Evolutionary conservation across 2,329 filamentous ascomycete genomes (phyloP), one percentile per base, ranked within the genome.

Genomic region (Penicillium sp.): DNA sequence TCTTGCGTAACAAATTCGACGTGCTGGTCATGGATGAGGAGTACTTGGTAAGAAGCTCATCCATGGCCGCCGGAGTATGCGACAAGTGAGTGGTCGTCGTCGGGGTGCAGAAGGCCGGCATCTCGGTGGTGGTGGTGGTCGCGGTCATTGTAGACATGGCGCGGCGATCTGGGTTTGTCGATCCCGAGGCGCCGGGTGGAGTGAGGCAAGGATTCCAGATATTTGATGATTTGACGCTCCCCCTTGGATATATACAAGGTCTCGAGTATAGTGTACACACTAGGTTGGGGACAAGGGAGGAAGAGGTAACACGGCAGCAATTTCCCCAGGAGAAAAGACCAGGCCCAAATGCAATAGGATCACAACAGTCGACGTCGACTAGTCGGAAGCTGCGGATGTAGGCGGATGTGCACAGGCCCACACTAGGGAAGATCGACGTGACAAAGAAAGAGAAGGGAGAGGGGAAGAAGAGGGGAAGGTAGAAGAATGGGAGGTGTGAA

Each of bases 81-180:
- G 69, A 67, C 45, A 68, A 64, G 31, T 67, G 66, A 5, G 63
- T 52, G 9, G 69, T 59, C 28, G 67, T 63, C 13, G 70, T 58
- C 18, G 67, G 58, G 10, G 70, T 72, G 54, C 72, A 74, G 51
- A 68, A 70, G 39, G 71, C 66, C 47, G 67, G 70, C 60, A 71
- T 67, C 55, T 72, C 66, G 55, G 68, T 66, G 14, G 69, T 43
- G 14, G 39, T 28, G 5, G 16, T 37, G 9, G 16, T 37, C 16
- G 18, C 50, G 34, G 29, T n/a, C n/a, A 36, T 28, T 10, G 28
- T 48, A 13, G 34, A 23, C 37, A 43, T 33, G 24, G 40, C 11
- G 3, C 37, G 42, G 19, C 42, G 42, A 45, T 45, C 26, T 45
- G 26, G 24, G 5, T 19, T 8, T 4, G 42, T 14, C 26, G 26